Evolutionary conservation across 1,284 basidiomycete genomes (phyloP).

Genomic region (Afroboletus lepidellus): DNA sequence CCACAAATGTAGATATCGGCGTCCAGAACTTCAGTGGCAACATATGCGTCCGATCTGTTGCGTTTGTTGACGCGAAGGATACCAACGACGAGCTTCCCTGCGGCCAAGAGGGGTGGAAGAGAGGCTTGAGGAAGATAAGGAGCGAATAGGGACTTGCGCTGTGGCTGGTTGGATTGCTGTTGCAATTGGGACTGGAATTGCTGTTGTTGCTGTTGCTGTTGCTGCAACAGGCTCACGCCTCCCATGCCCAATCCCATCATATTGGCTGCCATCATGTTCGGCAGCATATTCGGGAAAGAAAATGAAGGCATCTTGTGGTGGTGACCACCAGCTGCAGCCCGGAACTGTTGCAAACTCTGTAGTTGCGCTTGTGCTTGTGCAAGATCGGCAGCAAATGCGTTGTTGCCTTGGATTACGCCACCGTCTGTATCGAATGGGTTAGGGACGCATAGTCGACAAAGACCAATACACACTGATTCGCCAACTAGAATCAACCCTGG

Average conservation of each 20-base stretch:
- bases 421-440: conserved; percentile 49
- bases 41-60: conserved; percentile 98
- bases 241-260: conserved; percentile 88
- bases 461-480: conserved; percentile 66
- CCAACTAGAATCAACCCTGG: conserved; percentile 82
- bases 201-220: conserved; percentile 78
- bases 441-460: conserved; percentile 1
- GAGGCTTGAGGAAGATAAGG: conserved; percentile 98
- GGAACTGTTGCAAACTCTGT: conserved; percentile 95
- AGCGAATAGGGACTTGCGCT: conserved; percentile 98
- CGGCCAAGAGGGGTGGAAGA: conserved; percentile 93
- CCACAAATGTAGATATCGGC: conserved; percentile 99
- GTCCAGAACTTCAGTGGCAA: conserved; percentile 98
- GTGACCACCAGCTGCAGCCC: conserved; percentile 90
- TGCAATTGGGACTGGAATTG: conserved; percentile 87
- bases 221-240: conserved; percentile 76
- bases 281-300: conserved; percentile 95
- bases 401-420: conserved; percentile 66
- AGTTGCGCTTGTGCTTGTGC: conserved; percentile 96
- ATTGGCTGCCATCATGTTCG: conserved; percentile 92
- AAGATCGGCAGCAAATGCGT: conserved; percentile 74
- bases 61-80: conserved; percentile 98
- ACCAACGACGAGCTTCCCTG: conserved; percentile 97
- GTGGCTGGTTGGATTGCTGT: conserved; percentile 84
- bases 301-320: conserved; percentile 98